Evolutionary conservation across 306 rosid genomes (phyloP).

Genomic region (Citrullus colocynthis): DNA sequence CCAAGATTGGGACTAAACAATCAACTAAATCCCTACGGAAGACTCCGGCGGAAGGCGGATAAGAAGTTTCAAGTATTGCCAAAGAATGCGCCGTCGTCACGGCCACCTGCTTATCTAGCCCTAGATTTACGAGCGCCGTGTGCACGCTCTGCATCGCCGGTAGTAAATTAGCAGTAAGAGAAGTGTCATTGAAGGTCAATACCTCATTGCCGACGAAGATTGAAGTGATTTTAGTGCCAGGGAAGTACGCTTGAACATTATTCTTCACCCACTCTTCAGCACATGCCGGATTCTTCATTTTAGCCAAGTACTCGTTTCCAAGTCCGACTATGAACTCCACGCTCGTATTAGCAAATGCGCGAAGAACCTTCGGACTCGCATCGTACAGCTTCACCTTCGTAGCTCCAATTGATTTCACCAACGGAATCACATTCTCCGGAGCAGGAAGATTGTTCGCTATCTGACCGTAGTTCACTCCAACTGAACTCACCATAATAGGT

Average conservation of each 20-base stretch:
- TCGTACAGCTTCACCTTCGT: conserved; percentile 85
- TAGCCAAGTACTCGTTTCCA: conserved; percentile 57
- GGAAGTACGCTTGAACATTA: conserved; percentile 54
- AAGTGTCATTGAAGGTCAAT: conserved; percentile 73
- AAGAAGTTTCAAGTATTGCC: conserved; percentile 56
- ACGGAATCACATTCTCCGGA: conserved; percentile 43
- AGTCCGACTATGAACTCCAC: conserved; percentile 75
- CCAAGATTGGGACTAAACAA: conserved; percentile 45
- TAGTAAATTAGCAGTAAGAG: conserved; percentile 39
- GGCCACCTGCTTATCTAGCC: conserved; percentile 51
- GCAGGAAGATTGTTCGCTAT: conserved; percentile 80
- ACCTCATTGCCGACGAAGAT: conserved; percentile 91
- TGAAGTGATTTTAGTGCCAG: conserved; percentile 62
- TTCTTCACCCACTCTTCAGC: conserved; percentile 75
- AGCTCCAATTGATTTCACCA: conserved; percentile 71
- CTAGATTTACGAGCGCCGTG: conserved; percentile 39
- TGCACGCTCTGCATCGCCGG: conserved; percentile 88
- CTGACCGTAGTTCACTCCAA: conserved; percentile 91
- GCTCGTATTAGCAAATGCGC: conserved; percentile 63
- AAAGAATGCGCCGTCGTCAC: conserved; percentile 81
- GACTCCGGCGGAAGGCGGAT: conserved; percentile 75
- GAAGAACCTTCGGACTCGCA: conserved; percentile 62
- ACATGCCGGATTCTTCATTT: conserved; percentile 42
- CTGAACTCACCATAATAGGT: conserved; percentile 25
- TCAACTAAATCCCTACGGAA: conserved; percentile 57